A percentile compares a stretch with the other conserved stretches of the same genome.
Conservation (phyloP, 148 eudicot genomes). For the Dysphania ambrosioides region DNA sequence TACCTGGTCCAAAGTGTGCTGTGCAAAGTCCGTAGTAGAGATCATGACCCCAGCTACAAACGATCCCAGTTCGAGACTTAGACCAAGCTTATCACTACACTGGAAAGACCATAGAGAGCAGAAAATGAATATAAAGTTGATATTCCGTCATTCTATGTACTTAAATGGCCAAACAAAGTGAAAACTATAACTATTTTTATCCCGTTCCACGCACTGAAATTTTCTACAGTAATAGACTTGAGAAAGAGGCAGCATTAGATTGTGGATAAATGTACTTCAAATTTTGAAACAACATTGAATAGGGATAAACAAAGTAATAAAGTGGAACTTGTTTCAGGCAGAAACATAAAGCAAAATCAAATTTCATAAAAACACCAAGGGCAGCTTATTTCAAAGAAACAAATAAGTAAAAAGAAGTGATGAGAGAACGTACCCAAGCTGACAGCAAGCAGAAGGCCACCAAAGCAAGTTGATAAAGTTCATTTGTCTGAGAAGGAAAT, state of each 20-base stretch:
- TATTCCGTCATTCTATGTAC: neutral
- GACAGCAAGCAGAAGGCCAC: slow-evolving; percentile 98
- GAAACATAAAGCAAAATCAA: neutral
- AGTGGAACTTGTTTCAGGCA: no score
- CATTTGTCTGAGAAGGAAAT: slow-evolving; percentile 92
- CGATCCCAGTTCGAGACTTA: slow-evolving; percentile 97
- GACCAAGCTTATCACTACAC: slow-evolving; percentile 99
- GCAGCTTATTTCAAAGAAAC: neutral
- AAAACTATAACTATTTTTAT: slow-evolving; percentile 1
- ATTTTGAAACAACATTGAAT: no score
- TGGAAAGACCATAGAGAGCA: slow-evolving; percentile 38
- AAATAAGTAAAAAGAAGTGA: neutral
- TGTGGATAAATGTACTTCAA: no score
- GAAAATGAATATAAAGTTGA: no score
- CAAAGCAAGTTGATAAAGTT: slow-evolving; percentile 92
- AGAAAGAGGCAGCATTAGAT: neutral
- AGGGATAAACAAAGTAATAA: no score
- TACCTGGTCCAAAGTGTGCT: slow-evolving; percentile 98
- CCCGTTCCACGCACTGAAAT: neutral
- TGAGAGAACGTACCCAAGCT: slow-evolving; percentile 73
- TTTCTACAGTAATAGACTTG: no score
- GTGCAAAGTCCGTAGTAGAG: slow-evolving; percentile 94
- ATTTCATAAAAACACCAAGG: neutral
- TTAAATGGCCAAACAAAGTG: neutral
- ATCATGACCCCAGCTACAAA: slow-evolving; percentile 99